Evolutionary conservation across 352 stramenopile species (phyloP).

Genomic region (Phytophthora nicotianae): DNA sequence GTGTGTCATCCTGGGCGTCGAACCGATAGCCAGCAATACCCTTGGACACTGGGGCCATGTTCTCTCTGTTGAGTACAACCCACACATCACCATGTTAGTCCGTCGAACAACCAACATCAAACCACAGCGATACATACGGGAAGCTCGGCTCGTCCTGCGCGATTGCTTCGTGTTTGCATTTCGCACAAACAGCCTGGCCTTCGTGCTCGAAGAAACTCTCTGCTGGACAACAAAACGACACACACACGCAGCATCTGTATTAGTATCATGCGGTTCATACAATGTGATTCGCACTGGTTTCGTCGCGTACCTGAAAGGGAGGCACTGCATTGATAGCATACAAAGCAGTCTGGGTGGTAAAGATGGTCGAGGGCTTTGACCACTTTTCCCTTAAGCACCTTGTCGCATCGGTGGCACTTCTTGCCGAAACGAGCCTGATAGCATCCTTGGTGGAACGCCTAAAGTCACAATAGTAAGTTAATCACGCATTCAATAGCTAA

Average conservation of each 20-base stretch:
- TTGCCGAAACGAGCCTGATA: conserved; percentile 84
- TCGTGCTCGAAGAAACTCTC: conserved; percentile 88
- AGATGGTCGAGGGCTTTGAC: conserved; percentile 85
- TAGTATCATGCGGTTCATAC: conserved; percentile 20
- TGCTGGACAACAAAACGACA: conserved; percentile 43
- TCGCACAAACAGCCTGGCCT: conserved; percentile 72
- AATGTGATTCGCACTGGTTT: not conserved
- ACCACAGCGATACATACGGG: conserved; percentile 45
- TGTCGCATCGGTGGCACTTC: conserved; percentile 76
- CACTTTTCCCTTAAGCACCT: conserved; percentile 85
- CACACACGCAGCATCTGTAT: conserved; percentile 14
- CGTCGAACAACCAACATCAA: not conserved
- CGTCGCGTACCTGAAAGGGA: conserved; percentile 66
- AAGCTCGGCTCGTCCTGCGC: conserved; percentile 45
- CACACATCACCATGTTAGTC: conserved; percentile 1
- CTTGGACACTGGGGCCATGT: conserved; percentile 50
- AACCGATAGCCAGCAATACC: conserved; percentile 81
- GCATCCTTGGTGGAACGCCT: conserved; percentile 83
- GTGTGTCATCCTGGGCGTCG: conserved; percentile 77
- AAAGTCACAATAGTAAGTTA: conserved; percentile 9
- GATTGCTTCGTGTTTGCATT: conserved; percentile 82
- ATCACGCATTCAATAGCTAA: not conserved
- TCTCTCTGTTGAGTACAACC: conserved; percentile 46
- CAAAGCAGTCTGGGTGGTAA: conserved; percentile 87
- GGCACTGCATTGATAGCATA: conserved; percentile 77